phyloP scores from a whole-genome alignment of 1,284 basidiomycete species.

The Puccinia horiana region DNA sequence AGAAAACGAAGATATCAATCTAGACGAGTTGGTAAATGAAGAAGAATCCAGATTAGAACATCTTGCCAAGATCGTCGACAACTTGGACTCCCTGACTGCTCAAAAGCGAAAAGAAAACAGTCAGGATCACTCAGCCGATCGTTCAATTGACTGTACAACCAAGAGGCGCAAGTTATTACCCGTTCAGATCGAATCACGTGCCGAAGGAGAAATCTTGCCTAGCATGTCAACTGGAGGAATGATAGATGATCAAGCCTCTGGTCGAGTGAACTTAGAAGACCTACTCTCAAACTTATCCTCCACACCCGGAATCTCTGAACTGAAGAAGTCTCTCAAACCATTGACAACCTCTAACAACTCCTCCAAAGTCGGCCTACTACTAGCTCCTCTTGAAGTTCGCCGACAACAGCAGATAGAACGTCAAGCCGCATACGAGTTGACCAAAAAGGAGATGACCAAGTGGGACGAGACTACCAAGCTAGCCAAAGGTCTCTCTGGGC shows the following conservation, averaged over 20 bases:
- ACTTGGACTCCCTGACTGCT: slow-evolving; percentile 17
- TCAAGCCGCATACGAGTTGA: slow-evolving; percentile 89
- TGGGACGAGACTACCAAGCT: slow-evolving; percentile 79
- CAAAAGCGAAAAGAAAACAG: slow-evolving; percentile 32
- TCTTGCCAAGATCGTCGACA: slow-evolving; percentile 33
- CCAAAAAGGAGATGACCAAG: slow-evolving; percentile 86
- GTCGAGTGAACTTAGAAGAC: slow-evolving; percentile 21
- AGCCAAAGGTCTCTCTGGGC: slow-evolving; percentile 66
- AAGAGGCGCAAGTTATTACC: slow-evolving; percentile 41
- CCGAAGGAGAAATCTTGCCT: slow-evolving; percentile 35
- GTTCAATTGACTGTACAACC: slow-evolving; percentile 1
- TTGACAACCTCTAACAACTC: slow-evolving; percentile 61
- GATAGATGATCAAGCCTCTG: background rate
- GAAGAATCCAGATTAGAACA: slow-evolving; percentile 31
- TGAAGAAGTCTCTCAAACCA: slow-evolving; percentile 64
- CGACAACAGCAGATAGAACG: slow-evolving; percentile 87
- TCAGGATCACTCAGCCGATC: background rate
- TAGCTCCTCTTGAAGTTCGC: slow-evolving; percentile 82
- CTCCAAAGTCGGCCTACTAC: slow-evolving; percentile 65
- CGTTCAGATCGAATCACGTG: slow-evolving; percentile 34
- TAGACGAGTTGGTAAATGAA: slow-evolving; percentile 26
- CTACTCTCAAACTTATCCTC: slow-evolving; percentile 24
- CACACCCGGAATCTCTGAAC: slow-evolving; percentile 54
- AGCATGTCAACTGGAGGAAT: background rate
- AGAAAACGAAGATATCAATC: slow-evolving; percentile 19